Base-by-base conservation (phyloP, 805 yeast genomes). In the Myxozyma sirexii region DNA sequence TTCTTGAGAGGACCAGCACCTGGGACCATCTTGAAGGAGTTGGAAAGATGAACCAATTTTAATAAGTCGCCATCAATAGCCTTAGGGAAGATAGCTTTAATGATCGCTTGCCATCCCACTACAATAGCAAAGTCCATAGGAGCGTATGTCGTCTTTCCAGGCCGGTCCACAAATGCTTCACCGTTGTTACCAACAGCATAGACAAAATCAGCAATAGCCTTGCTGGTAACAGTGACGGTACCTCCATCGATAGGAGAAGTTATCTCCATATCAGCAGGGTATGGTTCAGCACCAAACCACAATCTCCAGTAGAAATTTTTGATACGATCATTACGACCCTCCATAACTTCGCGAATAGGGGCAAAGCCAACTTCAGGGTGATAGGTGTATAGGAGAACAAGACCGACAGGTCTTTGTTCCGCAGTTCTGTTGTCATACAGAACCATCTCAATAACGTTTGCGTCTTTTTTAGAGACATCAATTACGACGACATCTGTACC, bases 91-190 rank as follows among this genome's bases (percentile, higher is more conserved):
- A 94, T 89, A n/a, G 97, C 92, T 80, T 88, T 90, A 79, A 94
- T 93, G 73, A 94, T 93, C 52, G 97, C 96, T 79, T 87, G 88
- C 99, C 99, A 94, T 47, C 99, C 98, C 69, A 92, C 84, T 59
- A 94, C 97, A 75, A 94, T 94, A 51, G 99, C 98, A 73, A 92
- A 94, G 80, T 94, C 99, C 98, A 94, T 93, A 71, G 99, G 99
- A 50, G 98, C 99, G 69, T 85, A 80, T 60, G 90, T 86, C 65
- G 82, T 83, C 75, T 89, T 87, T 66, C 92, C 94, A 52, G 89
- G 83, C 79, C 97, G 85, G 60, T 87, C 82, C 68, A 92, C 97
- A 70, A 91, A 94, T 63, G 96, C 97, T 78, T 94, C 98, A 76
- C 97, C 91, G 67, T 88, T 87, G 83, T 94, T 94, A 68, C 97